phyloP scores from a whole-genome alignment of 106 monocot genomes.

The Acorus calamus region DNA sequence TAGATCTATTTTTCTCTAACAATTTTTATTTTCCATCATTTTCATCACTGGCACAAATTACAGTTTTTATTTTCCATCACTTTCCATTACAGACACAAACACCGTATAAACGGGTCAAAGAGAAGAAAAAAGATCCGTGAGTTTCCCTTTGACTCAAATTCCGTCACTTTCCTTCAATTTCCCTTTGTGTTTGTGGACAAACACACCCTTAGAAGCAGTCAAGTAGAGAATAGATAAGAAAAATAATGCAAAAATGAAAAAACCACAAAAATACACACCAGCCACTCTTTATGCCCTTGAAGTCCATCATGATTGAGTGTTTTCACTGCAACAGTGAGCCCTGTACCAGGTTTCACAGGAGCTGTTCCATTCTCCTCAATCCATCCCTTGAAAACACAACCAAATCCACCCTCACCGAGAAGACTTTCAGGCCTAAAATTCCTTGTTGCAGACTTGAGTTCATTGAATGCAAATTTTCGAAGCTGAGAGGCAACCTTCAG shows the following conservation, averaged over 20 bases:
- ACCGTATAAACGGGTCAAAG: too few relatives aligned
- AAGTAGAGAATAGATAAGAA: neutral
- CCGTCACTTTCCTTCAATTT: too few relatives aligned
- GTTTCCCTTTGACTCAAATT: too few relatives aligned
- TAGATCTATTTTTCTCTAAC: too few relatives aligned
- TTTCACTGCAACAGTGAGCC: conserved; percentile 37
- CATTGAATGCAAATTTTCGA: conserved; percentile 34
- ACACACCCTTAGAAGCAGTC: too few relatives aligned
- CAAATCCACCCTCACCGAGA: conserved; percentile 43
- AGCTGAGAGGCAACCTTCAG: conserved; percentile 24
- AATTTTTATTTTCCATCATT: too few relatives aligned
- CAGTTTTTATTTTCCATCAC: too few relatives aligned
- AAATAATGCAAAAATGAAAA: neutral
- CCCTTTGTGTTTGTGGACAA: too few relatives aligned
- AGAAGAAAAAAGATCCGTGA: too few relatives aligned
- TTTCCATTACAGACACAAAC: too few relatives aligned
- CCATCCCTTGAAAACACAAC: conserved; percentile 45
- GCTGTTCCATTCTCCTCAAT: conserved; percentile 45
- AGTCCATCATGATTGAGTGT: conserved; percentile 35
- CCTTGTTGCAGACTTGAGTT: conserved; percentile 28
- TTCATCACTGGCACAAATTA: too few relatives aligned
- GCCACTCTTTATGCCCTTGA: conserved; percentile 47
- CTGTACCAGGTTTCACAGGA: conserved; percentile 44
- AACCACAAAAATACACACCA: conserved; percentile 12
- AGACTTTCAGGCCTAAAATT: conserved; percentile 38